Evolutionary conservation across 1,284 basidiomycete genomes (phyloP).

Genomic region (Flammula alnicola): DNA sequence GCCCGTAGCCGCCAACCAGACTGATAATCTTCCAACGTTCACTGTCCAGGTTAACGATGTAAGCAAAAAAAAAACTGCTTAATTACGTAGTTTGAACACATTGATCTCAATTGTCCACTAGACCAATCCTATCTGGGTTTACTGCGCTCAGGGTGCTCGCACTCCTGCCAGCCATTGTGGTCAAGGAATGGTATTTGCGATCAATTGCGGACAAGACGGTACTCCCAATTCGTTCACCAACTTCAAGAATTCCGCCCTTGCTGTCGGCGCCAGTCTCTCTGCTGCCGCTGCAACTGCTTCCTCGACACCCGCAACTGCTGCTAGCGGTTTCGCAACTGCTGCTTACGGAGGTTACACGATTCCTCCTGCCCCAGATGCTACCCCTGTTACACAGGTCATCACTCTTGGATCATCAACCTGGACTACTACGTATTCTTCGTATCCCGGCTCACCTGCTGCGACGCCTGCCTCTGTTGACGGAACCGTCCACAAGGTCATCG

Average conservation of each 20-base stretch:
- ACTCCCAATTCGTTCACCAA: conserved; percentile 57
- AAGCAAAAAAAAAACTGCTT: too few species aligned
- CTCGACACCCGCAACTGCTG: conserved; percentile 29
- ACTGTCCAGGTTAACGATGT: conserved; percentile 61
- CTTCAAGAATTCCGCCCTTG: conserved; percentile 58
- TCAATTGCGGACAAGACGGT: conserved; percentile 61
- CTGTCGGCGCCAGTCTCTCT: conserved; percentile 49
- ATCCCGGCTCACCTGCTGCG: conserved; percentile 53
- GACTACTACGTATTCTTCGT: conserved; percentile 59
- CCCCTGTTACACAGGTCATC: conserved; percentile 39
- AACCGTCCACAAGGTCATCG: conserved; percentile 50
- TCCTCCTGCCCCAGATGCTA: conserved; percentile 44
- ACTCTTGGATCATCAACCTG: conserved; percentile 48
- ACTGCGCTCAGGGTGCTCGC: conserved; percentile 49
- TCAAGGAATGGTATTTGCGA: conserved; percentile 66
- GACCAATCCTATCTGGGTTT: conserved; percentile 57
- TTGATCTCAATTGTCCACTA: conserved; percentile 26
- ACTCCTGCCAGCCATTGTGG: conserved; percentile 58
- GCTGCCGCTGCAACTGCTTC: conserved; percentile 43
- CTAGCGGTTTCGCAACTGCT: conserved; percentile 38
- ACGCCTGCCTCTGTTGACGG: conserved; percentile 51
- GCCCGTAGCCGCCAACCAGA: conserved; percentile 54
- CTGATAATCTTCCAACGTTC: conserved; percentile 55
- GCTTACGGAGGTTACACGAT: conserved; percentile 54
- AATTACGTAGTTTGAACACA: too few species aligned